Conservation (phyloP, 2,329 filamentous ascomycete genomes). For the Aureobasidium musti region DNA sequence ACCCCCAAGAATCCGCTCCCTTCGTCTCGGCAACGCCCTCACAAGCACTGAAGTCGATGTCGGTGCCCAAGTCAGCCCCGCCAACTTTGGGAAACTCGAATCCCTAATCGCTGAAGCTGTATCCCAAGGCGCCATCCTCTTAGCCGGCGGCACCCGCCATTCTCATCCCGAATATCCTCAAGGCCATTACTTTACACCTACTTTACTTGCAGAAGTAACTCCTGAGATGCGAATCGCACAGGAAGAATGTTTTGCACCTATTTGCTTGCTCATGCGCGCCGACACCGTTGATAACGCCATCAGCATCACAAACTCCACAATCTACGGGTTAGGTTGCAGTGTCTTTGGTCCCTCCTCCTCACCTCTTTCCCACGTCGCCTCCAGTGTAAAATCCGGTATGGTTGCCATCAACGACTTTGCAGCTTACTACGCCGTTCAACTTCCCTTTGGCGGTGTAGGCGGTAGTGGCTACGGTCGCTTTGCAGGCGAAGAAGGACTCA, state of each 20-base stretch:
- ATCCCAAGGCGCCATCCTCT: constrained; percentile 71
- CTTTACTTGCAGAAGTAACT: constrained; percentile 86
- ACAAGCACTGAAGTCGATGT: constrained; percentile 66
- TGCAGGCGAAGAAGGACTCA: constrained; percentile 83
- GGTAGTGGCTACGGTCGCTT: constrained; percentile 91
- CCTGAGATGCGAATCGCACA: constrained; percentile 82
- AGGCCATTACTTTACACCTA: constrained; percentile 92
- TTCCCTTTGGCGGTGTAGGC: constrained; percentile 89
- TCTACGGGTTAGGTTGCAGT: constrained; percentile 83
- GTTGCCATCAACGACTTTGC: constrained; percentile 96
- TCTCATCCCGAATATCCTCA: constrained; percentile 70
- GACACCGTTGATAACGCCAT: constrained; percentile 67
- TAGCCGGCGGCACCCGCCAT: constrained; percentile 75
- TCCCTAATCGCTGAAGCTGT: constrained; percentile 75
- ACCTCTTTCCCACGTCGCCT: constrained; percentile 65
- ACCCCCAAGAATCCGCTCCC: constrained; percentile 68
- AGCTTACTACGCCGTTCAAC: constrained; percentile 86
- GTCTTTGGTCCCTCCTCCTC: constrained; percentile 69
- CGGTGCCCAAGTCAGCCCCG: constrained; percentile 83
- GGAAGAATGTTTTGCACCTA: constrained; percentile 88
- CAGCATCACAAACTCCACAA: constrained; percentile 75
- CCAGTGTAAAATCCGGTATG: constrained; percentile 77
- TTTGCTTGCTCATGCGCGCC: constrained; percentile 83
- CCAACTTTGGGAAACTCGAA: constrained; percentile 75
- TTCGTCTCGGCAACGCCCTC: constrained; percentile 74